Evolutionary conservation across 2,329 filamentous ascomycete species (phyloP).

Genomic region (Chaetomium globosum): DNA sequence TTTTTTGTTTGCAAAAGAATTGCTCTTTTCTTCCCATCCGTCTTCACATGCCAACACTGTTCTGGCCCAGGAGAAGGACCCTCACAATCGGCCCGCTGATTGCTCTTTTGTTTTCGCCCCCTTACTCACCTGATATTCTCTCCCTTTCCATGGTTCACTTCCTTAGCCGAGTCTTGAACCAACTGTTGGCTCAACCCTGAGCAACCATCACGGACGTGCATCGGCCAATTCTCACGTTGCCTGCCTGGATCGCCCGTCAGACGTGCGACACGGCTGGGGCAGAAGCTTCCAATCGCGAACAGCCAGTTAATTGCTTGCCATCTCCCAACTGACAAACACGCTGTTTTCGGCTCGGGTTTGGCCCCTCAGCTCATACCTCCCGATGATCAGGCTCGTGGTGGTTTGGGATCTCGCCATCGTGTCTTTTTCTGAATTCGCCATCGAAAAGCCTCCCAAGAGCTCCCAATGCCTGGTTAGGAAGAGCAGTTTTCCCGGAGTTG

Average conservation of each 20-base stretch:
- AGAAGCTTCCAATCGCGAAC: neutral
- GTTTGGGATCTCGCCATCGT: neutral
- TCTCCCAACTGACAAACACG: neutral
- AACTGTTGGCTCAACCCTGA: neutral
- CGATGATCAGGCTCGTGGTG: neutral
- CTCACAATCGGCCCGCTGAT: neutral
- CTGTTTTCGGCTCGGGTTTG: neutral
- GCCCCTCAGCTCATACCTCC: neutral
- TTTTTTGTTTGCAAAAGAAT: neutral
- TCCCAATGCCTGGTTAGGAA: neutral
- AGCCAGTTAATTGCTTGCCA: neutral
- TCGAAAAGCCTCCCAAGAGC: neutral
- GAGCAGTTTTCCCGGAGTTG: neutral
- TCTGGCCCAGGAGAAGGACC: too few species aligned
- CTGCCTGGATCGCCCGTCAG: neutral
- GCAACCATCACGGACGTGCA: too few species aligned
- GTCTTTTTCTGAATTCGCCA: neutral
- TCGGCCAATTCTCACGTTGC: neutral
- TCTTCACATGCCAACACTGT: too few species aligned
- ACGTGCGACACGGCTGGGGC: conserved; percentile 1
- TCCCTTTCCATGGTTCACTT: neutral
- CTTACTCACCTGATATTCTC: neutral
- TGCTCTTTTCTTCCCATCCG: too few species aligned
- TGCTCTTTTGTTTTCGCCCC: neutral
- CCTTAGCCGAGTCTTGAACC: neutral